phyloP scores from a whole-genome alignment of 495 filamentous ascomycete genomes.

The Penicillium egyptiacum region DNA sequence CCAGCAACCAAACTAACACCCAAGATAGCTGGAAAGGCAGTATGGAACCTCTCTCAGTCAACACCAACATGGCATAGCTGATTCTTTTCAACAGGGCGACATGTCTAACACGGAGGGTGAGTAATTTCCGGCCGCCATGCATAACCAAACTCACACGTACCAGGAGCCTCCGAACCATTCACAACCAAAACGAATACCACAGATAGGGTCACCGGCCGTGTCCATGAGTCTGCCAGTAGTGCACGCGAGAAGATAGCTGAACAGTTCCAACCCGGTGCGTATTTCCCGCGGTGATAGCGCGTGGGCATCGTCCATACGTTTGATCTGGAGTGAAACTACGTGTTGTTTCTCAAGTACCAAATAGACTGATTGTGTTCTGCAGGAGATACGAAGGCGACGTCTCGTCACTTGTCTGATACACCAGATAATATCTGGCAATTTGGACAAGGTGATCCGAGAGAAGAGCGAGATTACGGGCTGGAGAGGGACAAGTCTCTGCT shows the following conservation, averaged over 20 bases:
- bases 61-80: neutral
- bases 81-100: slow-evolving; percentile 10
- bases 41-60: neutral
- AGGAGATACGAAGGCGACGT: slow-evolving; percentile 32
- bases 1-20: neutral
- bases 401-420: slow-evolving; percentile 31
- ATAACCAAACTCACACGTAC: neutral
- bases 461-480: slow-evolving; percentile 3
- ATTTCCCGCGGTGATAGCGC: neutral
- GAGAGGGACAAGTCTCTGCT: slow-evolving; percentile 17
- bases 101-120: slow-evolving; percentile 17
- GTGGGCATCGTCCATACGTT: neutral
- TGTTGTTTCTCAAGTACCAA: neutral
- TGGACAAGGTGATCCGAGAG: slow-evolving; percentile 4
- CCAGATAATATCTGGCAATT: slow-evolving; percentile 16
- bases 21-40: slow-evolving; percentile 12
- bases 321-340: neutral
- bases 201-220: slow-evolving; percentile 13
- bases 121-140: neutral
- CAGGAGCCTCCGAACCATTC: slow-evolving; percentile 21
- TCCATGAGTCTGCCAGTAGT: slow-evolving; percentile 23
- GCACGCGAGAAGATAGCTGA: slow-evolving; percentile 25
- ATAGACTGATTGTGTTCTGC: neutral
- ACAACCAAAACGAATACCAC: slow-evolving; percentile 14
- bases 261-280: slow-evolving; percentile 31